Percentiles rank a stretch among this genome's conserved stretches.
phyloP scores from a whole-genome alignment of 2,329 filamentous ascomycete species.

The Cladosporium oxysporum region DNA sequence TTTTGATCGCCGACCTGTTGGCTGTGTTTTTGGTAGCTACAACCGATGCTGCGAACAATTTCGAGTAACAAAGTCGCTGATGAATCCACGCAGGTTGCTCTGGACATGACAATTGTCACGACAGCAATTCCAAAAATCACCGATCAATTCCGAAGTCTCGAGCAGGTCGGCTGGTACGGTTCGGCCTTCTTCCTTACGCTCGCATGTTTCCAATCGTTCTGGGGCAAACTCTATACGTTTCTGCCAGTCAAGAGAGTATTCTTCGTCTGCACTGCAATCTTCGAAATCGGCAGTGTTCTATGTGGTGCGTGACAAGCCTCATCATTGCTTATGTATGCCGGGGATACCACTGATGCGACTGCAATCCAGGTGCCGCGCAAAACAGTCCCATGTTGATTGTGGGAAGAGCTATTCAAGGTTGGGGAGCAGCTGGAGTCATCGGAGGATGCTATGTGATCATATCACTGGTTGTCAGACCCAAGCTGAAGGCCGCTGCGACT shows the following conservation, averaged over 20 bases:
- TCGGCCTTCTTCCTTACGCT: constrained; percentile 40
- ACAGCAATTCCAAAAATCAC: constrained; percentile 52
- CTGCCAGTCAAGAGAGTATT: constrained; percentile 27
- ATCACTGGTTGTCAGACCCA: background rate
- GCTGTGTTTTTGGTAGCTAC: background rate
- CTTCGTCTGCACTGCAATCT: background rate
- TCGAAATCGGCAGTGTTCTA: background rate
- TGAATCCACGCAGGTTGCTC: background rate
- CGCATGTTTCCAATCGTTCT: constrained; percentile 36
- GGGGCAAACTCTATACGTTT: constrained; percentile 31
- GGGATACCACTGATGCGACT: background rate
- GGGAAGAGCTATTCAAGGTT: background rate
- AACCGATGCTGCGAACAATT: background rate
- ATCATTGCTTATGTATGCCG: background rate
- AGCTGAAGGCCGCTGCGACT: background rate
- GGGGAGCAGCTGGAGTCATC: constrained; percentile 33
- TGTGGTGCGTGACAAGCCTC: background rate
- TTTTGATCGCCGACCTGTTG: background rate
- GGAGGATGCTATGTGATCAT: constrained; percentile 36
- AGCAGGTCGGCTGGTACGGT: constrained; percentile 51
- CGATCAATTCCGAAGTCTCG: constrained; percentile 48
- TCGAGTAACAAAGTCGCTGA: background rate
- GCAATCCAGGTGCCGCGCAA: background rate
- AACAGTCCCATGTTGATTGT: background rate
- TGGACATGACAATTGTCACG: constrained; percentile 39